These are phyloP conservation scores for Penicillium brasilianum DNA, from an alignment of 2,329 filamentous ascomycete genomes.

Conservation along the genomic window DNA sequence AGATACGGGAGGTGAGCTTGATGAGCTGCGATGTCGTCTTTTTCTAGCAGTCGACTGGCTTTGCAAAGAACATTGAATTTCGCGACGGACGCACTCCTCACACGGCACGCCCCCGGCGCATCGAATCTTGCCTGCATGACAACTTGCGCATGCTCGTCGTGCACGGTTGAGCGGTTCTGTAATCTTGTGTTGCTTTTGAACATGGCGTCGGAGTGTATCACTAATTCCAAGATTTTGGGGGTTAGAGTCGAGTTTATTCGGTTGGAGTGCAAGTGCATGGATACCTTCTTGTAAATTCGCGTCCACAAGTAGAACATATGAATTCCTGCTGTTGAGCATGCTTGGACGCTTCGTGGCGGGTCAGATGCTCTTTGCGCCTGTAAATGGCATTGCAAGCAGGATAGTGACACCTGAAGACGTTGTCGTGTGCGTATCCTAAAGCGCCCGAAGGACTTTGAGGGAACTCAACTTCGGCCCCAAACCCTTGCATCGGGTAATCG, in stretches of 20 bases:
- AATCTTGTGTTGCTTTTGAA: constrained; percentile 23
- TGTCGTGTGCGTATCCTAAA: background rate
- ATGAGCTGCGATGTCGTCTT: background rate
- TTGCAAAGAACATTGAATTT: constrained; percentile 23
- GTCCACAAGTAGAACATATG: constrained; percentile 24
- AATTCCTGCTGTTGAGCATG: constrained; percentile 22
- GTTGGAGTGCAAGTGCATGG: background rate
- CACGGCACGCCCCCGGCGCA: constrained; percentile 31
- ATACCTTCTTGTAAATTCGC: constrained; percentile 29
- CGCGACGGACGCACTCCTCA: constrained; percentile 24
- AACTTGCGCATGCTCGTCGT: constrained; percentile 26
- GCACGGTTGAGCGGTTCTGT: constrained; percentile 17
- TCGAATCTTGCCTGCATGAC: constrained; percentile 24
- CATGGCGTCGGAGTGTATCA: constrained; percentile 37
- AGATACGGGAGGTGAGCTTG: background rate
- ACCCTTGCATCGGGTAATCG: too few species aligned
- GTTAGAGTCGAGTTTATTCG: background rate
- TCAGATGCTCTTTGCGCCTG: constrained; percentile 33
- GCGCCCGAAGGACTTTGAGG: background rate
- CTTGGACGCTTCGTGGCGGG: constrained; percentile 26
- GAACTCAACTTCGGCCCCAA: background rate
- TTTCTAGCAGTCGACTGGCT: too few species aligned
- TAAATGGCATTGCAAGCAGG: constrained; percentile 31
- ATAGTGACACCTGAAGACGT: constrained; percentile 19
- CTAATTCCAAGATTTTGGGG: constrained; percentile 13